Evolutionary conservation across 2,329 filamentous ascomycete species (phyloP).

Genomic region (Lasiodiplodia citricola): DNA sequence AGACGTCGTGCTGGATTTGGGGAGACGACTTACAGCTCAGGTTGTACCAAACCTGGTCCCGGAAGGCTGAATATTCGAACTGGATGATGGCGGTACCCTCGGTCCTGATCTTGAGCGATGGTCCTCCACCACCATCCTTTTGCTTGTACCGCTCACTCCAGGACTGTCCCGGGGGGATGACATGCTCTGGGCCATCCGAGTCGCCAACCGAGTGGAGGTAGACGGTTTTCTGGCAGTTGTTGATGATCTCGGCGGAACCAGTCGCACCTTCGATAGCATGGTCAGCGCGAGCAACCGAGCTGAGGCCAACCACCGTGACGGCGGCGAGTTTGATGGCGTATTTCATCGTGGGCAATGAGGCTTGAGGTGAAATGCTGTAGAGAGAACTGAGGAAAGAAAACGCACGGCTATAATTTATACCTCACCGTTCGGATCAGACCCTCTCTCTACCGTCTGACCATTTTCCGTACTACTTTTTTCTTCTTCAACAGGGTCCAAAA

Average conservation of each 20-base stretch:
- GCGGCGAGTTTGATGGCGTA: neutral
- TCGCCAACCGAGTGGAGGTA: neutral
- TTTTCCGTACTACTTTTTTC: too few relatives aligned
- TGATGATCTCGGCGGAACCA: neutral
- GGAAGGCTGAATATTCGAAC: neutral
- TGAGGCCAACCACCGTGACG: neutral
- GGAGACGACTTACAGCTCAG: slow-evolving; percentile 3
- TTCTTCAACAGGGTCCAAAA: too few relatives aligned
- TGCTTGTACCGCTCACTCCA: neutral
- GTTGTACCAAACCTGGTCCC: neutral
- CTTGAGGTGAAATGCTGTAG: too few relatives aligned
- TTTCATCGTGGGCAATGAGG: neutral
- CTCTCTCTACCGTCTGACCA: too few relatives aligned
- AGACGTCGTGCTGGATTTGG: too few relatives aligned
- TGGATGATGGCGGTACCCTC: neutral
- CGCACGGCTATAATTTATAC: neutral
- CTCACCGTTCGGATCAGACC: too few relatives aligned
- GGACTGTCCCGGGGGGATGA: neutral
- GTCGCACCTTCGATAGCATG: neutral
- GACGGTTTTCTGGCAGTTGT: neutral
- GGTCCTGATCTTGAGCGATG: slow-evolving; percentile 1
- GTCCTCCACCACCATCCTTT: neutral
- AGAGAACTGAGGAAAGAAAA: neutral
- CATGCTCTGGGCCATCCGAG: neutral
- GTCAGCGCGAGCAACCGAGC: neutral